Evolutionary conservation across 1,284 basidiomycete species (phyloP).

Genomic region (Leccinum insigne): DNA sequence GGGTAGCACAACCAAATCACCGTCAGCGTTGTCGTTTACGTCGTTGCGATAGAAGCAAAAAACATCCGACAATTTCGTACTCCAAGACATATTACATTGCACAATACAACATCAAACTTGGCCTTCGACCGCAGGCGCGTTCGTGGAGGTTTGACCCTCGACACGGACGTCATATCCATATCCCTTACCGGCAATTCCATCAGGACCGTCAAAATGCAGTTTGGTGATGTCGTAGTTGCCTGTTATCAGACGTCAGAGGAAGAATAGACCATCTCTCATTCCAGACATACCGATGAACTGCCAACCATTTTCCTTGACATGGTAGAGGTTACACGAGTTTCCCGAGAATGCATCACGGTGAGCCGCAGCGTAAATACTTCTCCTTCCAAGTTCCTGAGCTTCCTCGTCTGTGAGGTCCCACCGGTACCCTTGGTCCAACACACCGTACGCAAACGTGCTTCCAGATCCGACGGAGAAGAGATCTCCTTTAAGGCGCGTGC

Average conservation of each 20-base stretch:
- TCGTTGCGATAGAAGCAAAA: background rate
- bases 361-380: constrained; percentile 97
- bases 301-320: constrained; percentile 95
- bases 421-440: constrained; percentile 94
- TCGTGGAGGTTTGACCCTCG: constrained; percentile 27
- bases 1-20: background rate
- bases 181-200: constrained; percentile 60
- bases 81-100: constrained; percentile 14
- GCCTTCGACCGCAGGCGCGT: constrained; percentile 20
- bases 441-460: constrained; percentile 98
- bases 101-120: constrained; percentile 23
- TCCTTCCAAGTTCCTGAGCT: constrained; percentile 91
- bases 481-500: constrained; percentile 94
- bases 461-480: constrained; percentile 99
- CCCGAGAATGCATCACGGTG: constrained; percentile 99
- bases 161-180: constrained; percentile 79
- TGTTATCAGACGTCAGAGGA: constrained; percentile 34
- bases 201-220: constrained; percentile 84
- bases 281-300: constrained; percentile 76
- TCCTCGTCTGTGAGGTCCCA: constrained; percentile 96
- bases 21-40: background rate
- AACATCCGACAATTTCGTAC: constrained; percentile 1
- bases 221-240: constrained; percentile 82
- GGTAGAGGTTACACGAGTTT: constrained; percentile 95
- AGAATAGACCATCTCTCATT: background rate